phyloP scores from a whole-genome alignment of 495 filamentous ascomycete genomes.

The Staphylotrichum longicolle region DNA sequence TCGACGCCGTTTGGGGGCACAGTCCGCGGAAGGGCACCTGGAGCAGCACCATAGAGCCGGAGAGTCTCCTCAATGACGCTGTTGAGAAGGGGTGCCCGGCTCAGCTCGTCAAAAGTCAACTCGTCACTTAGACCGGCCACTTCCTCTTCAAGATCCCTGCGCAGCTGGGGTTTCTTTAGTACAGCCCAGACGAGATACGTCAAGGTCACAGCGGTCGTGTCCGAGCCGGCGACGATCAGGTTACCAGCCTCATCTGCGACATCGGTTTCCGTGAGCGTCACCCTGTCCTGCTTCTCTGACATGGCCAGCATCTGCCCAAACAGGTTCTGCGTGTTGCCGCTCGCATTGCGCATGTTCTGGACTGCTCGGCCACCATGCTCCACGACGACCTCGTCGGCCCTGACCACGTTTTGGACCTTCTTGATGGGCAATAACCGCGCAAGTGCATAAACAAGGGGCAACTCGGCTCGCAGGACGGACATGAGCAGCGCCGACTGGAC shows the following conservation, averaged over 20 bases:
- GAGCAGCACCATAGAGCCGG: neutral
- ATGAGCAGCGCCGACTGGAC: neutral
- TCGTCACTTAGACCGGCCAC: neutral
- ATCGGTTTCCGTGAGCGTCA: neutral
- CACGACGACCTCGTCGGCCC: neutral
- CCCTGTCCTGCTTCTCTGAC: neutral
- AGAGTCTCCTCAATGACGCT: slow-evolving; percentile 4
- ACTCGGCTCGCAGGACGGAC: neutral
- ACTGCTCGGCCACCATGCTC: neutral
- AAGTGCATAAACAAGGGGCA: neutral
- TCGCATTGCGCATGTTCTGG: neutral
- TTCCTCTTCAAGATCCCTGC: neutral
- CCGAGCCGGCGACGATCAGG: neutral
- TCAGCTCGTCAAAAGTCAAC: neutral
- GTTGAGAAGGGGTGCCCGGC: neutral
- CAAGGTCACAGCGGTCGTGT: neutral
- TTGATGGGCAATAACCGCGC: neutral
- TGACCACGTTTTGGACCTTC: neutral
- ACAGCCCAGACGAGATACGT: slow-evolving; percentile 1
- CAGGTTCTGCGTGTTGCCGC: neutral
- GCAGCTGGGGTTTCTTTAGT: neutral
- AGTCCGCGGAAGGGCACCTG: neutral
- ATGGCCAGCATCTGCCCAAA: neutral
- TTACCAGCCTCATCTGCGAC: neutral
- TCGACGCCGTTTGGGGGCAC: neutral